phyloP scores from a whole-genome alignment of 495 filamentous ascomycete genomes.

The Aspergillus funiculosus region DNA sequence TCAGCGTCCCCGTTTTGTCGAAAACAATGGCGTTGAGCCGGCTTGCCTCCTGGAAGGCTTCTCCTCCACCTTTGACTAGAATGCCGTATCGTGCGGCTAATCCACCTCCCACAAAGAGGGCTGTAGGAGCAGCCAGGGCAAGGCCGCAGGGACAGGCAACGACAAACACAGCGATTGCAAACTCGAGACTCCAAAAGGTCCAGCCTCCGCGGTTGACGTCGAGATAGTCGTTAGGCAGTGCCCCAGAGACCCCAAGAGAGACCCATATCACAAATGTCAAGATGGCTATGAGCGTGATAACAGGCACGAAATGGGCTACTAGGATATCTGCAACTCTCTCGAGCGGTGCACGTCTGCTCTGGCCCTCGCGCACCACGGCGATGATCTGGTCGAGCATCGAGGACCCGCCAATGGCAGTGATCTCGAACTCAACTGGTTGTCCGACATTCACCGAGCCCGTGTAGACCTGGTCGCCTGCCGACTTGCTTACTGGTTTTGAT shows the following conservation, averaged over 20 bases:
- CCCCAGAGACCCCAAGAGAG: constrained; percentile 61
- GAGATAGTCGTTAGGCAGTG: constrained; percentile 60
- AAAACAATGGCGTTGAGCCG: constrained; percentile 82
- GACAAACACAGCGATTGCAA: constrained; percentile 92
- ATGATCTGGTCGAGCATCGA: constrained; percentile 95
- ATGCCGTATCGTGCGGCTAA: constrained; percentile 85
- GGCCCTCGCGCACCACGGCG: constrained; percentile 81
- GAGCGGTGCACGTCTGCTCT: constrained; percentile 78
- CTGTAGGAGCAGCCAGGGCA: constrained; percentile 86
- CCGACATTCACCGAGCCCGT: constrained; percentile 84
- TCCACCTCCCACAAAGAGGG: constrained; percentile 85
- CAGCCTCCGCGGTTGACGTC: constrained; percentile 66
- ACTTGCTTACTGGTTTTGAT: constrained; percentile 69
- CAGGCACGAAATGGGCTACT: constrained; percentile 84
- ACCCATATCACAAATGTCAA: constrained; percentile 83
- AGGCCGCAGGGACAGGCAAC: constrained; percentile 93
- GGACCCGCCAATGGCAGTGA: constrained; percentile 65
- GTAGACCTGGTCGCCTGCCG: constrained; percentile 64
- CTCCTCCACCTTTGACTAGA: constrained; percentile 89
- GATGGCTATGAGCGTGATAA: constrained; percentile 75
- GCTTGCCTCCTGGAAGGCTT: constrained; percentile 93
- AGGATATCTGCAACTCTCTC: constrained; percentile 79
- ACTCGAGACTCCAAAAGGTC: constrained; percentile 82
- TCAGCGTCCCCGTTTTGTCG: constrained; percentile 94
- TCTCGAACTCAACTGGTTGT: constrained; percentile 58